Percentiles rank a stretch among this genome's conserved stretches.
Evolutionary conservation across 768 basidiomycete species (phyloP).

Genomic region (Gelatoporia subvermispora): DNA sequence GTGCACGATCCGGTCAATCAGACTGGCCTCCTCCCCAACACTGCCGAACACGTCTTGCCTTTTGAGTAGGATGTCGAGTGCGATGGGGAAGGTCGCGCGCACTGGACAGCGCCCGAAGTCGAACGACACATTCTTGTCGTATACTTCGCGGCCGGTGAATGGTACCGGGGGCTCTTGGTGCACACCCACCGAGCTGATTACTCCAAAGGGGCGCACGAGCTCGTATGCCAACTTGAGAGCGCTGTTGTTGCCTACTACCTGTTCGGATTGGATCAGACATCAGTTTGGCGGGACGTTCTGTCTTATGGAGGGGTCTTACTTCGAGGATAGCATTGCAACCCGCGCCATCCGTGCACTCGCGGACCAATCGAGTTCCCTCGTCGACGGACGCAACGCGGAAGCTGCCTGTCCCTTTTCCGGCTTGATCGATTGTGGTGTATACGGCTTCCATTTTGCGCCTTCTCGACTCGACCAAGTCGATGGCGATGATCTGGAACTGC

Average conservation of each 20-base stretch:
- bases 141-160: constrained; percentile 51
- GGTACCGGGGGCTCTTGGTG: constrained; percentile 53
- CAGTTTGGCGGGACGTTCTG: not conserved
- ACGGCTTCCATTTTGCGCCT: constrained; percentile 58
- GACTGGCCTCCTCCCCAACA: constrained; percentile 54
- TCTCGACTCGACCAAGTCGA: constrained; percentile 56
- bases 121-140: constrained; percentile 74
- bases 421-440: constrained; percentile 42
- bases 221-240: constrained; percentile 64
- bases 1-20: constrained; percentile 65
- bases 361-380: constrained; percentile 44
- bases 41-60: constrained; percentile 71
- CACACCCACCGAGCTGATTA: constrained; percentile 70
- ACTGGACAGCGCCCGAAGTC: constrained; percentile 83
- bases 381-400: constrained; percentile 49
- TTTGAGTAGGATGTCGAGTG: constrained; percentile 62
- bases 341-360: constrained; percentile 48
- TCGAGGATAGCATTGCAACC: constrained; percentile 68
- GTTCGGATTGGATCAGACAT: not conserved
- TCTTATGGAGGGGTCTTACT: constrained; percentile 31
- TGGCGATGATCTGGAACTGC: constrained; percentile 53
- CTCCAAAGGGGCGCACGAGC: constrained; percentile 71
- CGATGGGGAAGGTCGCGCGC: constrained; percentile 69
- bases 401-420: constrained; percentile 41
- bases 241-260: constrained; percentile 69